Evolutionary conservation across 2,329 filamentous ascomycete species (phyloP).

Genomic region (Verticillium nonalfalfae): DNA sequence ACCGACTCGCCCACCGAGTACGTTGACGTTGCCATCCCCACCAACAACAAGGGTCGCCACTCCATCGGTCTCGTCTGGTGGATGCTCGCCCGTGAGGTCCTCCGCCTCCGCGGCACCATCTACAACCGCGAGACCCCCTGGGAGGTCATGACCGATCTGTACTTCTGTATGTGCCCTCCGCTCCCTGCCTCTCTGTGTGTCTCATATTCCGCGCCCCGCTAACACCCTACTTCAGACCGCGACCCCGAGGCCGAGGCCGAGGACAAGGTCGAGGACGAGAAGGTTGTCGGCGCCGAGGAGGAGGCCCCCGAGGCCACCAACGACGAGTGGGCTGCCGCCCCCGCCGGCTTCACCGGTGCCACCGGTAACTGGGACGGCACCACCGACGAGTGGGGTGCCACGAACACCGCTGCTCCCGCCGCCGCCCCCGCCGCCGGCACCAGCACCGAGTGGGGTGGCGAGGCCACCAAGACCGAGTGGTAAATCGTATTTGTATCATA

Average conservation of each 20-base stretch:
- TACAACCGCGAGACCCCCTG: slow-evolving; percentile 93
- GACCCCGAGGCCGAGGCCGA: slow-evolving; percentile 99
- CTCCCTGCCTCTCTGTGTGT: background rate
- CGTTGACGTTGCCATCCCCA: slow-evolving; percentile 99
- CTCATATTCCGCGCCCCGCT: background rate
- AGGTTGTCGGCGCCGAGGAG: slow-evolving; percentile 68
- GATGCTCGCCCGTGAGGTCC: slow-evolving; percentile 99
- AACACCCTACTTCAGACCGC: slow-evolving; percentile 54
- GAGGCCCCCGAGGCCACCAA: slow-evolving; percentile 62
- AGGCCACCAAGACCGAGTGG: slow-evolving; percentile 45
- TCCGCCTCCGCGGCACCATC: slow-evolving; percentile 96
- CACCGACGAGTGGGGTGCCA: slow-evolving; percentile 54
- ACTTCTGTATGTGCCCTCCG: slow-evolving; percentile 69
- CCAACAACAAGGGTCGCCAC: slow-evolving; percentile 99
- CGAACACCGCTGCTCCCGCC: slow-evolving; percentile 33
- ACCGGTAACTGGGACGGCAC: slow-evolving; percentile 51
- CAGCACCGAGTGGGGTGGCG: slow-evolving; percentile 63
- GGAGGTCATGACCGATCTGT: slow-evolving; percentile 99
- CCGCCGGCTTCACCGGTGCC: slow-evolving; percentile 62
- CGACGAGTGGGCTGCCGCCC: slow-evolving; percentile 77
- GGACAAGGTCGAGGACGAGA: slow-evolving; percentile 88
- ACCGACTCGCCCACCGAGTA: slow-evolving; percentile 99
- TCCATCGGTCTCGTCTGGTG: slow-evolving; percentile 98
- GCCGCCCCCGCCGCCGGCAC: slow-evolving; percentile 61
- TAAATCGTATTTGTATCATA: slow-evolving; percentile 22